phyloP scores from a whole-genome alignment of 176 grass and related monocot species.

The Musa itinerans region DNA sequence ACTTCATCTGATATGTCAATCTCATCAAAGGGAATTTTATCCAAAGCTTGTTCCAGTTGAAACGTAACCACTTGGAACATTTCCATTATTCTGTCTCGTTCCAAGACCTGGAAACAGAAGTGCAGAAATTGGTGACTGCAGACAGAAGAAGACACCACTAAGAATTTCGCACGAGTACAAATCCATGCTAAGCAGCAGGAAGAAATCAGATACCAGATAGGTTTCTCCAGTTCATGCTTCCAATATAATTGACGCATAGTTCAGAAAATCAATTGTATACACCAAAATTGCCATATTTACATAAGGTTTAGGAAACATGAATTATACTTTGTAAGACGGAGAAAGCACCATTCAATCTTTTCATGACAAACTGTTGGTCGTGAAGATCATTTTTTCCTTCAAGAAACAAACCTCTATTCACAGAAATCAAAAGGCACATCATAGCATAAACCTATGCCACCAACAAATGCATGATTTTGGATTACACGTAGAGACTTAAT shows the following conservation, averaged over 20 bases:
- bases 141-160: neutral
- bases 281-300: no score
- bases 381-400: no score
- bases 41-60: slow-evolving; percentile 14
- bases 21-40: slow-evolving; percentile 11
- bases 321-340: no score
- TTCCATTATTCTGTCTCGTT: slow-evolving; percentile 7
- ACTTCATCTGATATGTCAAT: slow-evolving; percentile 22
- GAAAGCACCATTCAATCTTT: no score
- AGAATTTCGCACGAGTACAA: neutral
- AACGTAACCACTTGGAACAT: neutral
- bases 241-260: neutral
- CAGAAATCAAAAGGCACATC: no score
- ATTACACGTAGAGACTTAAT: no score
- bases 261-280: neutral
- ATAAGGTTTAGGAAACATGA: no score
- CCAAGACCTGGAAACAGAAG: slow-evolving; percentile 4
- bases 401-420: no score
- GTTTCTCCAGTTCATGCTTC: neutral
- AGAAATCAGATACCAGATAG: neutral
- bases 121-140: neutral
- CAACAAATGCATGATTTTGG: no score
- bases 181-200: neutral
- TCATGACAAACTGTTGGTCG: no score
- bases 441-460: no score